Conservation (phyloP, 208 protist species). For the Phytomonas serpens region DNA sequence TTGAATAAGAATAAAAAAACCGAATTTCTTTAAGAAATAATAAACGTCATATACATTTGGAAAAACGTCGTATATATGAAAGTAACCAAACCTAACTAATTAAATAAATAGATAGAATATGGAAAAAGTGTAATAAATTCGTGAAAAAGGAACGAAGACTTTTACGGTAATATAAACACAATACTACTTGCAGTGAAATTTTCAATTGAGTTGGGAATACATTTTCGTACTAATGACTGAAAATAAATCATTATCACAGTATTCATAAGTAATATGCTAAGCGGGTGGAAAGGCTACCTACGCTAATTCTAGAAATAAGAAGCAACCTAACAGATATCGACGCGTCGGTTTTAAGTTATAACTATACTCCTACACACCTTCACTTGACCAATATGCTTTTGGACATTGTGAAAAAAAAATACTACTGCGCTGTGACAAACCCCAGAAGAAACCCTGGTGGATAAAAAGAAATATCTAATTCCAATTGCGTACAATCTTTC, state of each 20-base stretch:
- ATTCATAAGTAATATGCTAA: background rate
- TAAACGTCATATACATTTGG: background rate
- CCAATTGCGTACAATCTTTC: conserved; percentile 86
- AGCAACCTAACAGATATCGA: background rate
- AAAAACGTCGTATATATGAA: conserved; percentile 9
- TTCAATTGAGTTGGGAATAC: background rate
- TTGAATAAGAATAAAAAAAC: background rate
- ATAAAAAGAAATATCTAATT: conserved; percentile 28
- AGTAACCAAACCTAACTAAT: conserved; percentile 8
- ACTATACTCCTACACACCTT: background rate
- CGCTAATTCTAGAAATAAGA: background rate
- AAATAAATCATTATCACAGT: background rate
- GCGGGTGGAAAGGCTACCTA: conserved; percentile 7
- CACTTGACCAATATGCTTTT: conserved; percentile 4
- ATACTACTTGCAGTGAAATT: background rate
- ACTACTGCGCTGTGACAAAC: background rate
- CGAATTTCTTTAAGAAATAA: conserved; percentile 4
- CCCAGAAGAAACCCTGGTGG: background rate
- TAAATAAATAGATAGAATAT: conserved; percentile 7
- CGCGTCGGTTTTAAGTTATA: conserved; percentile 5
- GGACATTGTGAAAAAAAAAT: conserved; percentile 2
- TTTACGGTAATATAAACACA: background rate
- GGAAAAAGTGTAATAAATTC: background rate
- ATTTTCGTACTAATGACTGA: background rate
- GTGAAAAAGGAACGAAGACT: conserved; percentile 5